Evolutionary conservation across 78 protist genomes (phyloP).

Genomic region (Tieghemostelium lacteum): DNA sequence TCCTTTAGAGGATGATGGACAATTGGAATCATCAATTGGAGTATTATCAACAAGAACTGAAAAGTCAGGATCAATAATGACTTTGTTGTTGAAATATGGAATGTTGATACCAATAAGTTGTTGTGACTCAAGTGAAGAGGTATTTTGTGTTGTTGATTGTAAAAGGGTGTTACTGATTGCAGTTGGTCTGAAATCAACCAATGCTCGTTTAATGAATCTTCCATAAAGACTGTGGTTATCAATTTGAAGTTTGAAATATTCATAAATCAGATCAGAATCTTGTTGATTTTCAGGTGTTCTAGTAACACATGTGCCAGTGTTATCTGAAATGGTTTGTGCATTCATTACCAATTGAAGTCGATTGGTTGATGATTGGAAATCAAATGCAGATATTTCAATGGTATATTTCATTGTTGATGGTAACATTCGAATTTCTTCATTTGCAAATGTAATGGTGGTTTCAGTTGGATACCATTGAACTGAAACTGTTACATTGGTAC

Average conservation of each 20-base stretch:
- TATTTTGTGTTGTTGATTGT: too few species aligned
- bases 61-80: conserved; percentile 32
- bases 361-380: neutral
- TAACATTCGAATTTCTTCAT: conserved; percentile 6
- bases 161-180: neutral
- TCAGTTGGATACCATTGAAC: neutral
- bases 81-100: neutral
- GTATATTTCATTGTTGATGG: conserved; percentile 50
- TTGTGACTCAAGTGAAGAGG: too few species aligned
- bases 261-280: too few species aligned
- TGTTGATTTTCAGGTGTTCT: too few species aligned
- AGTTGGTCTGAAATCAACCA: neutral
- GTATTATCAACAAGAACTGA: conserved; percentile 7
- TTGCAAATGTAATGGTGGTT: conserved; percentile 31
- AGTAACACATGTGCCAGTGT: too few species aligned
- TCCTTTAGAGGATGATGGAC: conserved; percentile 1
- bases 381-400: conserved; percentile 5
- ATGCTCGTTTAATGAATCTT: conserved; percentile 1
- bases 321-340: too few species aligned
- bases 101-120: conserved; percentile 5
- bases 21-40: neutral
- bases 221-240: conserved; percentile 12
- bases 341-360: conserved; percentile 21
- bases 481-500: neutral
- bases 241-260: conserved; percentile 15